Evolutionary conservation across 306 rosid genomes (phyloP).

Genomic region (Rosa rugosa): DNA sequence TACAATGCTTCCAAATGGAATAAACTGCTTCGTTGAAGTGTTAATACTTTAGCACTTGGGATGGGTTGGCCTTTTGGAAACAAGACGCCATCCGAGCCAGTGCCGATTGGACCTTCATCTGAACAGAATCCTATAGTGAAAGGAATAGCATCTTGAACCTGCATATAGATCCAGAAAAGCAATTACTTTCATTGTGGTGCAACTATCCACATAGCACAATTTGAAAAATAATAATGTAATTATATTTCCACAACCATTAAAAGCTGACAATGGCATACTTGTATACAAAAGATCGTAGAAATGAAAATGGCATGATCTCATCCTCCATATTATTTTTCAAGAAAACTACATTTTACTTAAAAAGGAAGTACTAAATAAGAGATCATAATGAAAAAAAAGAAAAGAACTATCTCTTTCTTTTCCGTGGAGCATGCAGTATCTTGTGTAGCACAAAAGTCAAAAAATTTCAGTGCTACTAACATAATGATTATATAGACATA

Average conservation of each 20-base stretch:
- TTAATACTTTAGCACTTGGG: constrained; percentile 61
- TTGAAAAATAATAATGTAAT: background rate
- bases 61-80: constrained; percentile 71
- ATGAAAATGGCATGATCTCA: background rate
- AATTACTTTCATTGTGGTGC: constrained; percentile 25
- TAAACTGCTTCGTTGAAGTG: constrained; percentile 48
- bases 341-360: background rate
- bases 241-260: background rate
- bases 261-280: background rate
- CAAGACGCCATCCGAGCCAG: constrained; percentile 50
- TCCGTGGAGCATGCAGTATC: background rate
- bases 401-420: background rate
- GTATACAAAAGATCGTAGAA: background rate
- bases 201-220: constrained; percentile 10
- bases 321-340: background rate
- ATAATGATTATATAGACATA: too few species aligned
- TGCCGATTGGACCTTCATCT: constrained; percentile 53
- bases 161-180: constrained; percentile 27
- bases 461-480: too few species aligned
- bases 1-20: constrained; percentile 79
- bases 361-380: background rate
- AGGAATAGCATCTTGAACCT: constrained; percentile 85
- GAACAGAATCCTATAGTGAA: constrained; percentile 66
- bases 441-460: too few species aligned
- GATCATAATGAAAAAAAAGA: background rate